Base-by-base conservation (phyloP, 2,329 filamentous ascomycete species). In the Emergomyces africanus region DNA sequence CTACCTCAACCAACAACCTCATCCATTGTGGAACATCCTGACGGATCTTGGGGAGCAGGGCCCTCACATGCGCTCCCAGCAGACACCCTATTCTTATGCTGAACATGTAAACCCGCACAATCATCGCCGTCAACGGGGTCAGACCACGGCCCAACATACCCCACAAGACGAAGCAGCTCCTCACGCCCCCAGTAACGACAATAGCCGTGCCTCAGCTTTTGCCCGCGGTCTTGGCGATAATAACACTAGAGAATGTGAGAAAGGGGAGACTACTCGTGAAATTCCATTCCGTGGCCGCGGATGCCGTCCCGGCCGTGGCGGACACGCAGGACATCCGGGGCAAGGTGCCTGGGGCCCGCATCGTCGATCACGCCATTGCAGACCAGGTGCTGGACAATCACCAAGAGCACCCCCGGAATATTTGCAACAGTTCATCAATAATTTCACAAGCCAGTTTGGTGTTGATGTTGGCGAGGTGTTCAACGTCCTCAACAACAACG, bases 11-110 rank as follows among this genome's bases (percentile, higher is more conserved):
- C 53, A 30, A 20, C 73, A 77, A 59, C 25, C 48, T 25, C 37
- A 55, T 25, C 77, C 79, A 57, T 81, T 83, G 67, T 82, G 81
- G 80, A 79, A 83, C 67, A 80, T 79, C 61, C 64, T 82, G 57
- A 74, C 77, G 57, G 72, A 70, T 61, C 71, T 83, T 14, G 79
- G 82, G 63, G 68, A 72, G 28, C 74, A 78, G 30, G 75, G 76
- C 68, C 78, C 77, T 62, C 67, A 68, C 57, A 70, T 69, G 62
- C 69, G 71, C 57, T 68, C 66, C 55, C 67, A 61, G 42, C 67
- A 64, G 61, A 57, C 66, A 64, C 59, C 68, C 63, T 61, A 61
- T 61, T 60, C 51, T 20, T 51, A 51, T 39, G 39, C 37, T 35
- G 66, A 57, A 57, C 64, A 59, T 66, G 69, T 63, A 65, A 65